Evolutionary conservation across 208 protist genomes (phyloP).

Genomic region (Leishmania gerbilli): DNA sequence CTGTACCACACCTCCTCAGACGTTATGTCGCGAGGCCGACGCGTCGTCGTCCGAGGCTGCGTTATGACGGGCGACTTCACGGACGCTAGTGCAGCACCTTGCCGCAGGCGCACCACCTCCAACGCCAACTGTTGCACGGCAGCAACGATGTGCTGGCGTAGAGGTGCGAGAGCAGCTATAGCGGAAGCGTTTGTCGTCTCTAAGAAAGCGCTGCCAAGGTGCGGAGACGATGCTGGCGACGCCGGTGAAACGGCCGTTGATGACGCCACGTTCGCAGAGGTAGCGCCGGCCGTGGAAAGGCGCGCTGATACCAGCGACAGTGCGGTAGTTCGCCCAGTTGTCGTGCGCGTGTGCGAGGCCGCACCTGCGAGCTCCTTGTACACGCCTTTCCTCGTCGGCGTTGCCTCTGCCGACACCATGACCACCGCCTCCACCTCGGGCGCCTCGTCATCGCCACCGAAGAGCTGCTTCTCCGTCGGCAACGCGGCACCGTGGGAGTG

Average conservation of each 20-base stretch:
- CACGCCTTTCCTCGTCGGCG: not conserved
- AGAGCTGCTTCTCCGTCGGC: constrained; percentile 27
- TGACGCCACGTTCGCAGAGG: not conserved
- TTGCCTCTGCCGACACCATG: constrained; percentile 7
- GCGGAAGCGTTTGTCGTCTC: not conserved
- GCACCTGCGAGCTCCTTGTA: not conserved
- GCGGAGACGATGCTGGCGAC: not conserved
- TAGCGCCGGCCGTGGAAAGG: not conserved
- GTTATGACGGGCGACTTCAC: not conserved
- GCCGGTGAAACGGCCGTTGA: not conserved
- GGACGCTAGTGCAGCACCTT: not conserved
- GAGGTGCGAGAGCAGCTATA: constrained; percentile 12
- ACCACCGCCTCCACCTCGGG: constrained; percentile 24
- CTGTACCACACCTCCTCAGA: not conserved
- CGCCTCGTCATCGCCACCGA: constrained; percentile 8
- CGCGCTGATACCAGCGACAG: constrained; percentile 9
- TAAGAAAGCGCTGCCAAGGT: not conserved
- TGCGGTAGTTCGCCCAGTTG: not conserved
- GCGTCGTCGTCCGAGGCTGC: not conserved
- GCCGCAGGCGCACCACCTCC: constrained; percentile 19
- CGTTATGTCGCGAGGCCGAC: not conserved
- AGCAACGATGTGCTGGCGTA: constrained; percentile 24
- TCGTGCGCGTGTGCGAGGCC: not conserved
- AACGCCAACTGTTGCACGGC: constrained; percentile 20
- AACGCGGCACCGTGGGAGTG: not conserved